Evolutionary conservation across 495 filamentous ascomycete species (phyloP).

Genomic region (Rostrohypoxylon terebratum): DNA sequence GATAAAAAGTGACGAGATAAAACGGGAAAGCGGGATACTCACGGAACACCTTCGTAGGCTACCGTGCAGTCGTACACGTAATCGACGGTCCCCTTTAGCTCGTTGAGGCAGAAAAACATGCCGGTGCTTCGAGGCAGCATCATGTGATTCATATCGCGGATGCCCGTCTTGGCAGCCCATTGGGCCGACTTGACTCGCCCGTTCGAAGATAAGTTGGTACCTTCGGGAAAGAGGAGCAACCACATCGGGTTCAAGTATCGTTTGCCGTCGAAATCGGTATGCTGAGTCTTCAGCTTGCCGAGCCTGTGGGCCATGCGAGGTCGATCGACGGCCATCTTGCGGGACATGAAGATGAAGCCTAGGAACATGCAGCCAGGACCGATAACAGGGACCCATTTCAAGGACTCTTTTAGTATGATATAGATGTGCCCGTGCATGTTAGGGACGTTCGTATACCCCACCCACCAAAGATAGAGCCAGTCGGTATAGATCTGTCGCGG

Average conservation of each 20-base stretch:
- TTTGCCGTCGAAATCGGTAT: conserved; percentile 64
- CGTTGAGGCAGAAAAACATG: conserved; percentile 77
- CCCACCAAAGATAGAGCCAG: conserved; percentile 92
- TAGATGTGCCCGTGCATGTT: conserved; percentile 84
- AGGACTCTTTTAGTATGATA: conserved; percentile 85
- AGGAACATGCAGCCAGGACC: conserved; percentile 85
- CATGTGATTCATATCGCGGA: conserved; percentile 73
- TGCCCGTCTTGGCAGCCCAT: conserved; percentile 76
- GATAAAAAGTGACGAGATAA: neutral
- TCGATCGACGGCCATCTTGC: conserved; percentile 84
- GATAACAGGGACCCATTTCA: conserved; percentile 80
- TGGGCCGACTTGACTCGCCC: conserved; percentile 69
- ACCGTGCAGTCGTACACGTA: conserved; percentile 90
- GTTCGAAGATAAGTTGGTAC: conserved; percentile 79
- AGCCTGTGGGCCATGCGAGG: conserved; percentile 75
- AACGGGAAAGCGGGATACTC: conserved; percentile 49
- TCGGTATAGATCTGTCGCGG: conserved; percentile 78
- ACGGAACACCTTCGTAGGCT: conserved; percentile 85
- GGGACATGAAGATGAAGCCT: conserved; percentile 85
- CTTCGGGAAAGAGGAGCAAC: conserved; percentile 86
- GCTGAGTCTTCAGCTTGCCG: conserved; percentile 70
- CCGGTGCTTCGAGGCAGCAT: conserved; percentile 83
- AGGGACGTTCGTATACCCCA: conserved; percentile 74
- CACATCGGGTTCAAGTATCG: conserved; percentile 80
- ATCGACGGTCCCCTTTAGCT: conserved; percentile 76